These are phyloP conservation scores for Cytospora leucostoma DNA, from an alignment of 2,329 filamentous ascomycete genomes.

Conservation along the genomic window DNA sequence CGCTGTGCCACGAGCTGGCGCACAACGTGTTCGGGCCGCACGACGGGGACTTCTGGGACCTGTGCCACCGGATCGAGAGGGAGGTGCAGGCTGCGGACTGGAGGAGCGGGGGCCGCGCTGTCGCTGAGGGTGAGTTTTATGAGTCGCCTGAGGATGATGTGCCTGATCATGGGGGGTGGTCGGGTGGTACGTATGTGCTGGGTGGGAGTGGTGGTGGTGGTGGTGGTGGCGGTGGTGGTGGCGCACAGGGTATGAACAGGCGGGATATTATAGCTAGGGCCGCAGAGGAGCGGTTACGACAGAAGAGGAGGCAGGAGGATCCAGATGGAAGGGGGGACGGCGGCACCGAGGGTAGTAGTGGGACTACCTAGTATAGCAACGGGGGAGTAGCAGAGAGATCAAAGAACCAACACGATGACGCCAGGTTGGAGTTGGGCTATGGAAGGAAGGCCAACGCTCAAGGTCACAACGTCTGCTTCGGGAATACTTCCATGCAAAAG, in stretches of 20 bases:
- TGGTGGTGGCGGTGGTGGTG: slow-evolving; percentile 34
- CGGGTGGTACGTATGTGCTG: slow-evolving; percentile 75
- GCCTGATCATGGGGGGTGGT: slow-evolving; percentile 75
- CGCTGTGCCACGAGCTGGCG: slow-evolving; percentile 90
- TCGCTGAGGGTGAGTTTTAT: slow-evolving; percentile 65
- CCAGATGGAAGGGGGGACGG: slow-evolving; percentile 27
- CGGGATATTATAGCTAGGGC: slow-evolving; percentile 75
- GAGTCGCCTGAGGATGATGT: slow-evolving; percentile 52
- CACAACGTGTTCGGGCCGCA: slow-evolving; percentile 89
- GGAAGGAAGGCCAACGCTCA: not conserved
- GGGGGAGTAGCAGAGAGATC: not conserved
- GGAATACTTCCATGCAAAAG: no score
- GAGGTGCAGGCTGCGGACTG: slow-evolving; percentile 84
- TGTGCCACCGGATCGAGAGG: slow-evolving; percentile 83
- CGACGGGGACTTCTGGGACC: slow-evolving; percentile 84
- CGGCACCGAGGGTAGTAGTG: slow-evolving; percentile 10
- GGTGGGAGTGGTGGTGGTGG: slow-evolving; percentile 52
- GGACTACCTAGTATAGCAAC: not conserved
- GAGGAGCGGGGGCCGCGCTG: slow-evolving; percentile 66
- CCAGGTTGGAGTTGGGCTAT: not conserved
- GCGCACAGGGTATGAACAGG: slow-evolving; percentile 56
- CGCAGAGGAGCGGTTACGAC: slow-evolving; percentile 67
- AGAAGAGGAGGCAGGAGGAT: slow-evolving; percentile 41
- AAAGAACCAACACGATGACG: not conserved
- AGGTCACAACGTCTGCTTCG: no score